Evolutionary conservation across 495 filamentous ascomycete species (phyloP).

Genomic region (Podospora didyma): DNA sequence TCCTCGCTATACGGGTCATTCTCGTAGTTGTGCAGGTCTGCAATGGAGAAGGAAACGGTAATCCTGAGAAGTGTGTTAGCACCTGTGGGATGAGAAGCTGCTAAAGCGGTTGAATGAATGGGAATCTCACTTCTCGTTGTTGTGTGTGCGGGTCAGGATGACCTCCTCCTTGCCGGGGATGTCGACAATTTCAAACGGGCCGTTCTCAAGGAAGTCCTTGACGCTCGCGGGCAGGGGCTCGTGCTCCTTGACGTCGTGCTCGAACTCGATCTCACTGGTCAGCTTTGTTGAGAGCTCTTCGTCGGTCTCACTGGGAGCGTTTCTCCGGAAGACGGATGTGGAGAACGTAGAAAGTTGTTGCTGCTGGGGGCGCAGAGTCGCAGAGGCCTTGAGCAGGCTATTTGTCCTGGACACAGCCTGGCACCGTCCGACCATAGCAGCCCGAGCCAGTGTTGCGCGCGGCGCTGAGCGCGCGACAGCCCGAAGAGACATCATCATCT

Average conservation of each 20-base stretch:
- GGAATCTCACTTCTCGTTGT: constrained; percentile 73
- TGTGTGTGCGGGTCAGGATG: constrained; percentile 72
- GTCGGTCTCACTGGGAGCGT: constrained; percentile 50
- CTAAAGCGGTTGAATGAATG: not conserved
- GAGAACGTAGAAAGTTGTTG: constrained; percentile 69
- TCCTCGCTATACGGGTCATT: constrained; percentile 34
- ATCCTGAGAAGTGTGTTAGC: constrained; percentile 54
- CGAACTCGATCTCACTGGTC: constrained; percentile 68
- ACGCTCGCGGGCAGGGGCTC: constrained; percentile 58
- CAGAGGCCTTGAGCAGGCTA: constrained; percentile 26
- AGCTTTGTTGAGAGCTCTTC: constrained; percentile 76
- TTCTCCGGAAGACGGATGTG: constrained; percentile 55
- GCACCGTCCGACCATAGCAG: constrained; percentile 46
- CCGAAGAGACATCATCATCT: constrained; percentile 75
- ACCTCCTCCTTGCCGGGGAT: constrained; percentile 82
- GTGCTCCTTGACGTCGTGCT: constrained; percentile 53
- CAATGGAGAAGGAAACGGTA: constrained; percentile 86
- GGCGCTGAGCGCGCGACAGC: constrained; percentile 67
- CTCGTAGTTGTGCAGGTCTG: constrained; percentile 75
- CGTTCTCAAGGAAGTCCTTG: constrained; percentile 69
- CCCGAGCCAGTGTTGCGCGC: constrained; percentile 36
- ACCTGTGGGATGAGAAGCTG: not conserved
- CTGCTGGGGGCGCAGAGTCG: constrained; percentile 47
- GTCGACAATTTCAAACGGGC: constrained; percentile 71
- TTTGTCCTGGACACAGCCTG: constrained; percentile 23